Conservation (phyloP, 1,284 basidiomycete species). For the Pholiota adiposa region DNA sequence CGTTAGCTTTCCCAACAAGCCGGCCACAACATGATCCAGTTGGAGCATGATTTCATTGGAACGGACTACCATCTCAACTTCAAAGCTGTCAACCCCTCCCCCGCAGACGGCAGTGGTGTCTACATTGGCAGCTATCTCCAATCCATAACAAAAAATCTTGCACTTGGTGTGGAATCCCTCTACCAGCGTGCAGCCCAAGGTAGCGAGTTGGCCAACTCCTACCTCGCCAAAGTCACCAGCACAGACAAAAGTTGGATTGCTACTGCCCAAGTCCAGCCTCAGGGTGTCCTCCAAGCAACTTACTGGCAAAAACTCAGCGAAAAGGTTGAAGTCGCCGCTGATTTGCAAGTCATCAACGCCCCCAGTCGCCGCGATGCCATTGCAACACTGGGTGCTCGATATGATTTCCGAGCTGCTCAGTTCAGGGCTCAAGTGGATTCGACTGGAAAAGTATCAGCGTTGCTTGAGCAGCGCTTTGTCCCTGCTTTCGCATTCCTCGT, state of each 20-base stretch:
- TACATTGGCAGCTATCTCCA: constrained; percentile 95
- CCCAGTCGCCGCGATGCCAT: constrained; percentile 87
- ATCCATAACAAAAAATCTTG: constrained; percentile 91
- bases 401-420: constrained; percentile 92
- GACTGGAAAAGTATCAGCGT: constrained; percentile 91
- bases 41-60: constrained; percentile 96
- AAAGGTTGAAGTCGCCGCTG: constrained; percentile 98
- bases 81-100: constrained; percentile 94
- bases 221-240: constrained; percentile 86
- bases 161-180: constrained; percentile 90
- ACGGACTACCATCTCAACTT: constrained; percentile 87
- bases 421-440: constrained; percentile 94
- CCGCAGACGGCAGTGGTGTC: constrained; percentile 89
- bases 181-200: constrained; percentile 80
- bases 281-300: constrained; percentile 88
- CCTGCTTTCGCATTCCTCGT: constrained; percentile 96
- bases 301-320: constrained; percentile 98
- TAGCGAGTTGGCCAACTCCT: constrained; percentile 81
- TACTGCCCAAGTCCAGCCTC: constrained; percentile 89
- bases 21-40: constrained; percentile 87
- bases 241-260: constrained; percentile 87
- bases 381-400: constrained; percentile 94
- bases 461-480: constrained; percentile 95
- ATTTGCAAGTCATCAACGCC: constrained; percentile 84
- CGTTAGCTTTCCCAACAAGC: constrained; percentile 65